These are phyloP conservation scores for Neurospora sublineolata DNA, from an alignment of 495 filamentous ascomycete genomes.

Conservation along the genomic window DNA sequence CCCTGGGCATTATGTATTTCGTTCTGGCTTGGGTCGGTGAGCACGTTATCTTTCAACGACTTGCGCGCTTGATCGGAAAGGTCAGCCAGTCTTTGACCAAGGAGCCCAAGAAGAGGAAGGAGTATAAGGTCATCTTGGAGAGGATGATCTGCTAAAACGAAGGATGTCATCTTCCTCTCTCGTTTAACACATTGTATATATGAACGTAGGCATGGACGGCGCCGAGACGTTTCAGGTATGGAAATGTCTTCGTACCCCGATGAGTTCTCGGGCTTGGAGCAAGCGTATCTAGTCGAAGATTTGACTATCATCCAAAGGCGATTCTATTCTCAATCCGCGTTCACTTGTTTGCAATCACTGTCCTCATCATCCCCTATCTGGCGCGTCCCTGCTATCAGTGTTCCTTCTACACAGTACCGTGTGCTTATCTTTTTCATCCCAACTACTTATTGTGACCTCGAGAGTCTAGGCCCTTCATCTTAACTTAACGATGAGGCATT, in stretches of 20 bases:
- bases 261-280: neutral
- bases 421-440: neutral
- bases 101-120: slow-evolving; percentile 63
- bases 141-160: slow-evolving; percentile 44
- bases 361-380: neutral
- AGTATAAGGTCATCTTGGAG: slow-evolving; percentile 74
- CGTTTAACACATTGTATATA: neutral
- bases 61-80: slow-evolving; percentile 58
- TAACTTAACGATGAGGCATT: neutral
- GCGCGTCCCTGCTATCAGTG: neutral
- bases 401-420: neutral
- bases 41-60: slow-evolving; percentile 50
- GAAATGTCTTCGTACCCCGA: neutral
- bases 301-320: neutral
- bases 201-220: neutral
- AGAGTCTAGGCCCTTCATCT: neutral
- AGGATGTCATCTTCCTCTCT: neutral
- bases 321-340: neutral
- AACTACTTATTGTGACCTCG: neutral
- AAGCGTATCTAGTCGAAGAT: neutral
- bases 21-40: slow-evolving; percentile 58
- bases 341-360: neutral
- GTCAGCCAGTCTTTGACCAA: slow-evolving; percentile 43
- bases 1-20: slow-evolving; percentile 57
- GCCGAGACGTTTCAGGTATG: neutral